A percentile compares a stretch with the other conserved stretches of the same genome.
Evolutionary conservation across 2,329 filamentous ascomycete genomes (phyloP).

Genomic region (Phoma sp.): DNA sequence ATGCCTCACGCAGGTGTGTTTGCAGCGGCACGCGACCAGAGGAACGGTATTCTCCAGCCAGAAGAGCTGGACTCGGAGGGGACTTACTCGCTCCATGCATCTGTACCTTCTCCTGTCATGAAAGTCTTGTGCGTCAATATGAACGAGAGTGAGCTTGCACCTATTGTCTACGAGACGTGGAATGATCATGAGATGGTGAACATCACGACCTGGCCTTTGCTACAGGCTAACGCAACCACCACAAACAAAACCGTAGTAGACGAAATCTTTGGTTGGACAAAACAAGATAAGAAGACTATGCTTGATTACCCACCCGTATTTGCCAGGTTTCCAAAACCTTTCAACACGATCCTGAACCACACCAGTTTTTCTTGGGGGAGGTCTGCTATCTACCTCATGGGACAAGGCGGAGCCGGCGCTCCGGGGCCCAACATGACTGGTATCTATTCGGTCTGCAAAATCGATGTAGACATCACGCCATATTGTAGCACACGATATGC

Average conservation of each 20-base stretch:
- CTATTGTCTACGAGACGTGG: conserved; percentile 70
- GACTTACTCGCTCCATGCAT: conserved; percentile 70
- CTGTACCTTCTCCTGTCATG: conserved; percentile 72
- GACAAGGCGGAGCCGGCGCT: conserved; percentile 33
- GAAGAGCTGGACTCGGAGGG: conserved; percentile 66
- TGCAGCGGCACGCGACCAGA: conserved; percentile 64
- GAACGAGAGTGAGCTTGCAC: conserved; percentile 63
- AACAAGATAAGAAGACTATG: conserved; percentile 61
- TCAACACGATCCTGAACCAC: conserved; percentile 64
- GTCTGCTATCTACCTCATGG: conserved; percentile 71
- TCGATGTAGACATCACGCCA: conserved; percentile 68
- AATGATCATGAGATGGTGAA: conserved; percentile 46
- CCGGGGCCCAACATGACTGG: conserved; percentile 27
- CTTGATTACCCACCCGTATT: conserved; percentile 52
- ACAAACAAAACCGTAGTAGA: conserved; percentile 63
- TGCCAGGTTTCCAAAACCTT: conserved; percentile 61
- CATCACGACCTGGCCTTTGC: conserved; percentile 28
- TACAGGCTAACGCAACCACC: conserved; percentile 31
- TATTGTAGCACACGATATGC: conserved; percentile 68
- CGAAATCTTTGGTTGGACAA: conserved; percentile 72
- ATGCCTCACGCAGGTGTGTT: conserved; percentile 78
- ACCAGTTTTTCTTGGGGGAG: conserved; percentile 45
- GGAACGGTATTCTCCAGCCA: conserved; percentile 74
- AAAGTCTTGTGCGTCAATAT: conserved; percentile 78
- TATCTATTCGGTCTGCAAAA: conserved; percentile 69